Evolutionary conservation across 1,284 basidiomycete genomes (phyloP).

Genomic region (Mycena sp.): DNA sequence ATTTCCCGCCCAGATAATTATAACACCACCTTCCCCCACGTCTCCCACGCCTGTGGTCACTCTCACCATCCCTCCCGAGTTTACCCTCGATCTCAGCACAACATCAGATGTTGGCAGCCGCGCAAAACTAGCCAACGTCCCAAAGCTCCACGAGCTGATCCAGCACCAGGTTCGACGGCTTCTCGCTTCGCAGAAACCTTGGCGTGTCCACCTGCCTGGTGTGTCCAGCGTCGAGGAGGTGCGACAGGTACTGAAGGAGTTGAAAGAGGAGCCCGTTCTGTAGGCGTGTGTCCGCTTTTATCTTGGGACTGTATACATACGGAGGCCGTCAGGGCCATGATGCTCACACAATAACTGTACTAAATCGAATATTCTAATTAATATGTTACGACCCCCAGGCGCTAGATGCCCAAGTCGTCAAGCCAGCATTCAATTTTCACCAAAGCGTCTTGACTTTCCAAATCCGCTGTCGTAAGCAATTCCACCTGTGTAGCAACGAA

Average conservation of each 20-base stretch:
- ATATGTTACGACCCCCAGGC: neutral
- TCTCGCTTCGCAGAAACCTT: slow-evolving; percentile 70
- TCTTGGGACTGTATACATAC: slow-evolving; percentile 17
- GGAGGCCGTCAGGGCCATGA: slow-evolving; percentile 28
- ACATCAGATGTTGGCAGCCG: slow-evolving; percentile 86
- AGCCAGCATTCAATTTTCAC: slow-evolving; percentile 55
- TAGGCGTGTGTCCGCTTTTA: slow-evolving; percentile 14
- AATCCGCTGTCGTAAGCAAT: slow-evolving; percentile 46
- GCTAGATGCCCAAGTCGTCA: slow-evolving; percentile 56
- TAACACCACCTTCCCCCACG: slow-evolving; percentile 60
- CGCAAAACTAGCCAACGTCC: slow-evolving; percentile 85
- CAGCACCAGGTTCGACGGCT: slow-evolving; percentile 75
- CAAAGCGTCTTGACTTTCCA: slow-evolving; percentile 48
- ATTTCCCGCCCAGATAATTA: slow-evolving; percentile 52
- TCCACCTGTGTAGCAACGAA: slow-evolving; percentile 46
- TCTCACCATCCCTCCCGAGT: slow-evolving; percentile 70
- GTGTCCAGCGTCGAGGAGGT: slow-evolving; percentile 59
- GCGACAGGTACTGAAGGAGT: slow-evolving; percentile 56
- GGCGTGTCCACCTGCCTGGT: slow-evolving; percentile 78
- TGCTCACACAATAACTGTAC: slow-evolving; percentile 18
- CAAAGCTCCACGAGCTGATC: slow-evolving; percentile 86
- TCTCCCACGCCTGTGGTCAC: slow-evolving; percentile 65
- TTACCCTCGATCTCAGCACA: slow-evolving; percentile 76
- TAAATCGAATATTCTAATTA: slow-evolving; percentile 26
- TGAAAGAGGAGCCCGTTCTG: slow-evolving; percentile 41